These are phyloP conservation scores for Mycocentrospora acerina DNA, from an alignment of 2,329 filamentous ascomycete genomes.

Conservation along the genomic window DNA sequence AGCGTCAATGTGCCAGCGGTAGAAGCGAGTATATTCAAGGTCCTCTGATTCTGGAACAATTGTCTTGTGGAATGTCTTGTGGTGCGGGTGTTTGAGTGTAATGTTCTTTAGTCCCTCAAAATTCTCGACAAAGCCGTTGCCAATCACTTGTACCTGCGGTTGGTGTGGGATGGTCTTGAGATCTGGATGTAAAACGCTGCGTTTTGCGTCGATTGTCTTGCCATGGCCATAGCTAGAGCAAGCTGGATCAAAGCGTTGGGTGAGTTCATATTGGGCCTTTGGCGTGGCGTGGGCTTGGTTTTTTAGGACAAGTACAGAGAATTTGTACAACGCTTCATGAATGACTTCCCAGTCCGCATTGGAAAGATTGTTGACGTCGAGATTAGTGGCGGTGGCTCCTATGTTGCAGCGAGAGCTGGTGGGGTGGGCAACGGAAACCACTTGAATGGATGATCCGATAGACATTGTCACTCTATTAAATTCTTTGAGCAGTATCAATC, in stretches of 20 bases:
- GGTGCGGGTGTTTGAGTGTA: slow-evolving; percentile 72
- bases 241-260: slow-evolving; percentile 69
- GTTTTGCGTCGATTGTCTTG: slow-evolving; percentile 69
- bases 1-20: slow-evolving; percentile 80
- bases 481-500: too few relatives aligned
- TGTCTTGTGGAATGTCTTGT: slow-evolving; percentile 72
- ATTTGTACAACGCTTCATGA: slow-evolving; percentile 64
- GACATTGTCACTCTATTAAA: too few relatives aligned
- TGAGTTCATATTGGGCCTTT: slow-evolving; percentile 72
- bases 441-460: slow-evolving; percentile 13
- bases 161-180: slow-evolving; percentile 79
- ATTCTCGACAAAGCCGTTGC: slow-evolving; percentile 67
- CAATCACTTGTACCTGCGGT: slow-evolving; percentile 78
- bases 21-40: slow-evolving; percentile 62
- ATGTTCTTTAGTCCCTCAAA: slow-evolving; percentile 73
- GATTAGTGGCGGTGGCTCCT: slow-evolving; percentile 12
- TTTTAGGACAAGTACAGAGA: slow-evolving; percentile 73
- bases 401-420: slow-evolving; percentile 7
- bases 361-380: slow-evolving; percentile 12
- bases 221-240: slow-evolving; percentile 71
- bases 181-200: slow-evolving; percentile 71
- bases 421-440: slow-evolving; percentile 7
- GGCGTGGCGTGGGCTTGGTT: too few relatives aligned
- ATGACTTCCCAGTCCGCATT: slow-evolving; percentile 61
- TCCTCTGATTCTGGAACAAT: slow-evolving; percentile 64